These are phyloP conservation scores for Cryptococcus amylolentus DNA, from an alignment of 1,284 basidiomycete genomes.

Conservation along the genomic window DNA sequence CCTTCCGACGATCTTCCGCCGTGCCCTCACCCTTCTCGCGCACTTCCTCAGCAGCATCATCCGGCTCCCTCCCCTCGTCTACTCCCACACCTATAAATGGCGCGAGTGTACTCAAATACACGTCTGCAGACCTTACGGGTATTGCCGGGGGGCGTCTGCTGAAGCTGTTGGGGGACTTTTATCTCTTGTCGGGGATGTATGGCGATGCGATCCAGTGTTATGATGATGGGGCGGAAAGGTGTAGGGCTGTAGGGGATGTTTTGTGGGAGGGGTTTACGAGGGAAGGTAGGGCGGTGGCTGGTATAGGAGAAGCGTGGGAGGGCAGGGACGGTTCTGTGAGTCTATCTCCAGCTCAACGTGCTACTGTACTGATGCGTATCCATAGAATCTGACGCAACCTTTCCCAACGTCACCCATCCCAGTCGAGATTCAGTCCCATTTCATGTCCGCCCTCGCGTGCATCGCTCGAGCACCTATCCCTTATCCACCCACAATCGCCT, in stretches of 20 bases:
- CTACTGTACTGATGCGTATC: not conserved
- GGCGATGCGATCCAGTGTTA: constrained; percentile 80
- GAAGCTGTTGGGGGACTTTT: constrained; percentile 85
- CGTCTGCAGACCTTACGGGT: constrained; percentile 33
- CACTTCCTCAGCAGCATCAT: constrained; percentile 26
- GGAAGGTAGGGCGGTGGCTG: constrained; percentile 74
- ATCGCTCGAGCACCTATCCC: constrained; percentile 35
- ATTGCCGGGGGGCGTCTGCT: constrained; percentile 58
- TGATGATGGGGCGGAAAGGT: constrained; percentile 69
- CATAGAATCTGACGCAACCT: constrained; percentile 31
- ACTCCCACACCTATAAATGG: not conserved
- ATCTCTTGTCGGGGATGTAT: constrained; percentile 73
- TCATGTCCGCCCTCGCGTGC: constrained; percentile 37
- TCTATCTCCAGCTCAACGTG: not conserved
- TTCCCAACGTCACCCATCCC: constrained; percentile 41
- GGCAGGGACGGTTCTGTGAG: constrained; percentile 62
- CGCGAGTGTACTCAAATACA: constrained; percentile 23
- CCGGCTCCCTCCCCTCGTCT: constrained; percentile 8
- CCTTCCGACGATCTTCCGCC: constrained; percentile 37
- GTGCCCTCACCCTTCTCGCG: constrained; percentile 35
- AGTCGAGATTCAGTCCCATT: constrained; percentile 41
- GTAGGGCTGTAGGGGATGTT: constrained; percentile 68
- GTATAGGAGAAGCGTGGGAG: constrained; percentile 78
- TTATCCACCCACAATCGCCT: constrained; percentile 38
- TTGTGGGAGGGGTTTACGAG: constrained; percentile 82